Base-by-base conservation (phyloP, 192 early-diverging fungal genomes). In the Ambispora gerdemannii region DNA sequence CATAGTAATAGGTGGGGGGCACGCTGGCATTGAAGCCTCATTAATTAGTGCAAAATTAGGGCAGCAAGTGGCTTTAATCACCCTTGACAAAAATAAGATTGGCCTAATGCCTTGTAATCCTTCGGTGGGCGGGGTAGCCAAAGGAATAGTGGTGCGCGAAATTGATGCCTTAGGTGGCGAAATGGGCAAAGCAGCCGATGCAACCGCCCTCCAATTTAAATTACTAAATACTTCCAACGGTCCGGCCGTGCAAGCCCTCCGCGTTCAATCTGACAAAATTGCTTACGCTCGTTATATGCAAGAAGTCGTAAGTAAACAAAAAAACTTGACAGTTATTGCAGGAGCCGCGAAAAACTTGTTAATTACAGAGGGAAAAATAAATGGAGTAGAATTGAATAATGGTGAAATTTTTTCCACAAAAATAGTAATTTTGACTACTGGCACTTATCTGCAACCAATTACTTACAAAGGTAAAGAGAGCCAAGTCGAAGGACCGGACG, bases 41-140 rank as follows among this genome's bases (percentile, higher is more conserved):
- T 55, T 55, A 55, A 55, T 55, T 55, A 55, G 53, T 25, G 4
- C 53, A 20, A 4, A 22, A 20, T 55, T 55, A 55, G 53, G 53
- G 10, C 53, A 55, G 10, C 4, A 55, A 55, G 53, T 55, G 13
- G 53, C 53, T 55, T 55, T 55, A 55, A 55, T 55, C 24, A 55
- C 53, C 24, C 53, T 55, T 6, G n/a, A 55, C 24, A 55, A 55
- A 55, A 55, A 55, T 7, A 55, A 55, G 24, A 55, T 55, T 55
- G 53, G 53, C 24, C n/a, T 55, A 25, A 55, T 55, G 53, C 53
- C 53, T 55, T 55, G 53, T 25, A 55, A 55, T 55, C 53, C 53
- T 25, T 55, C 53, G 4, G 53, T 55, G 25, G 53, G 53, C 17
- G 53, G 53, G 25, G 53, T 20, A 11, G 53, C 53, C 53, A 55